These are phyloP conservation scores for Penicillium sp. DNA, from an alignment of 2,329 filamentous ascomycete species.

Conservation along the genomic window DNA sequence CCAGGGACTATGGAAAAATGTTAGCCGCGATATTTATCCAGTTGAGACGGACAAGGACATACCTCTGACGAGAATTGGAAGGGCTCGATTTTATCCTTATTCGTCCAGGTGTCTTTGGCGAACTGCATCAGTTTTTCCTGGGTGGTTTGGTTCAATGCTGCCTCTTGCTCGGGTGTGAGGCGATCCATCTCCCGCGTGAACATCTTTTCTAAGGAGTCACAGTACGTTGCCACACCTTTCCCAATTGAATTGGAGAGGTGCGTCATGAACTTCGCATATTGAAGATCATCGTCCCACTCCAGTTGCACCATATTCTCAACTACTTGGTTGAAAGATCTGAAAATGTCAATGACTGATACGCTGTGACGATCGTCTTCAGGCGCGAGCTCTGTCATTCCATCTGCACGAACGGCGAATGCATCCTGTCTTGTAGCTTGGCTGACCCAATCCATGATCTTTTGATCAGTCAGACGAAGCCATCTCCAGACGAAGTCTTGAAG, in stretches of 20 bases:
- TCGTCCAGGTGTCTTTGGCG: slow-evolving; percentile 88
- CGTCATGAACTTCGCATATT: slow-evolving; percentile 97
- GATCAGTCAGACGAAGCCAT: slow-evolving; percentile 81
- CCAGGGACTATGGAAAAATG: slow-evolving; percentile 68
- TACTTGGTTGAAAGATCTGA: slow-evolving; percentile 88
- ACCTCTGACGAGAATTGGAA: slow-evolving; percentile 96
- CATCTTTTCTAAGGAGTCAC: slow-evolving; percentile 79
- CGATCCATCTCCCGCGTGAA: slow-evolving; percentile 94
- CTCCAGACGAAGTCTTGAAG: slow-evolving; percentile 93
- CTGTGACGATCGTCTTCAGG: slow-evolving; percentile 85
- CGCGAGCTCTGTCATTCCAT: slow-evolving; percentile 60
- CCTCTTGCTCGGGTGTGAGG: slow-evolving; percentile 80
- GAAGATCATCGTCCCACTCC: slow-evolving; percentile 88
- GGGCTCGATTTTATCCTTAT: slow-evolving; percentile 88
- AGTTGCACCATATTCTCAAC: slow-evolving; percentile 82
- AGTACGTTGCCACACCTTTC: slow-evolving; percentile 79
- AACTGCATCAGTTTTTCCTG: slow-evolving; percentile 92
- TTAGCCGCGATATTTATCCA: background rate
- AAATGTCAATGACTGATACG: slow-evolving; percentile 88
- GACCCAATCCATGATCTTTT: slow-evolving; percentile 76
- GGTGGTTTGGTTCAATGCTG: slow-evolving; percentile 70
- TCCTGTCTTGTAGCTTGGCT: slow-evolving; percentile 91
- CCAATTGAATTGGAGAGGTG: slow-evolving; percentile 81
- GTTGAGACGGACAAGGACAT: slow-evolving; percentile 29
- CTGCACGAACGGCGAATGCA: slow-evolving; percentile 70